phyloP scores from a whole-genome alignment of 345 rosid genomes.

The Brassica juncea region DNA sequence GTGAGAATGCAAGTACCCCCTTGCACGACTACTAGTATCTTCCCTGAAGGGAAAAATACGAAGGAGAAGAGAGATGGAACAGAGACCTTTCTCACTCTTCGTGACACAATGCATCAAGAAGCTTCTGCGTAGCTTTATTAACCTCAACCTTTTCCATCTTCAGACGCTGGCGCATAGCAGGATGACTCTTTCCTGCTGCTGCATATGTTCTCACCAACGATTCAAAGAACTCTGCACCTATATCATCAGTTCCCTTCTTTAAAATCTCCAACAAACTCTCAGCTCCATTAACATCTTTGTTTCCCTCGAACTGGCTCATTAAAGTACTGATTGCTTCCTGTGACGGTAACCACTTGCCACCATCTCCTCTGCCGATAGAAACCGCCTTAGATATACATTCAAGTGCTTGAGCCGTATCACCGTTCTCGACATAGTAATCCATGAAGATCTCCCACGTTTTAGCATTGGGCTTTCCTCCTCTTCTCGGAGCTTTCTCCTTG shows the following conservation, averaged over 20 bases:
- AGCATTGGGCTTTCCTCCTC: conserved; percentile 75
- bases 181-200: conserved; percentile 73
- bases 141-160: conserved; percentile 88
- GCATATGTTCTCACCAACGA: conserved; percentile 85
- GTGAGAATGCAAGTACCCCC: conserved; percentile 5
- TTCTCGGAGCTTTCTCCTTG: conserved; percentile 62
- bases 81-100: conserved; percentile 66
- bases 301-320: conserved; percentile 69
- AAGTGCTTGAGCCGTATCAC: conserved; percentile 54
- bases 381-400: conserved; percentile 71
- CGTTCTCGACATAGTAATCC: conserved; percentile 60
- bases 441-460: conserved; percentile 84
- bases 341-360: conserved; percentile 76
- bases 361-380: conserved; percentile 69
- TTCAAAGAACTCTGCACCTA: conserved; percentile 71
- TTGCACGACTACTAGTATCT: no score
- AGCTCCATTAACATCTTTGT: conserved; percentile 80
- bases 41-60: neutral
- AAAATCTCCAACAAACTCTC: conserved; percentile 70
- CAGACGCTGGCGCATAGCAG: conserved; percentile 57
- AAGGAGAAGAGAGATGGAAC: conserved; percentile 18
- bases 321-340: conserved; percentile 52
- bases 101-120: conserved; percentile 58
- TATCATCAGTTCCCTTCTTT: conserved; percentile 62
- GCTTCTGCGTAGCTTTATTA: conserved; percentile 56